These are phyloP conservation scores for Conticribra guillardii DNA, from an alignment of 108 stramenopile species.

Conservation along the genomic window DNA sequence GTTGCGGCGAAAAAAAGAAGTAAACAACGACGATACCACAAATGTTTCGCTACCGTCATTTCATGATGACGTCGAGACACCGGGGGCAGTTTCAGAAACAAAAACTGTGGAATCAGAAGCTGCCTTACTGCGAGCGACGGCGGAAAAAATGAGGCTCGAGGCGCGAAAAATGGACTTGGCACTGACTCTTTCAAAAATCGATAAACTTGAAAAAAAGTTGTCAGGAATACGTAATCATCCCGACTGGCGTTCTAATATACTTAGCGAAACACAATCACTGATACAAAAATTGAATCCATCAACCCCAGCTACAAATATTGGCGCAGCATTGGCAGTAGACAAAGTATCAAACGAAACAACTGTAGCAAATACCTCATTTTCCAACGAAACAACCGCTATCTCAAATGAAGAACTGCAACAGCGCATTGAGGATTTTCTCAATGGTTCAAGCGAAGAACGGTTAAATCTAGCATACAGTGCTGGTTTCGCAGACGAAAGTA, in stretches of 20 bases:
- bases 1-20: too few species aligned
- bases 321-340: neutral
- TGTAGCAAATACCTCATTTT: too few species aligned
- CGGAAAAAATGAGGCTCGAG: slow-evolving; percentile 35
- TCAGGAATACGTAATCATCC: neutral
- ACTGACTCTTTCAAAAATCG: slow-evolving; percentile 39
- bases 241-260: neutral
- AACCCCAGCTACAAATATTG: neutral
- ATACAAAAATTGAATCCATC: neutral
- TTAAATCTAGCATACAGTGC: too few species aligned
- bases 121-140: slow-evolving; percentile 24
- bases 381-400: too few species aligned
- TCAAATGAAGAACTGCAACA: too few species aligned
- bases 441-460: too few species aligned
- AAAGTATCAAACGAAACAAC: neutral
- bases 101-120: slow-evolving; percentile 21
- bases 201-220: slow-evolving; percentile 32
- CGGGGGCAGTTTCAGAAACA: neutral
- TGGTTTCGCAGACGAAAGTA: too few species aligned
- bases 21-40: too few species aligned
- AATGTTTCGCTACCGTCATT: too few species aligned
- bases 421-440: too few species aligned
- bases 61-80: too few species aligned
- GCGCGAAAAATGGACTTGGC: slow-evolving; percentile 35
- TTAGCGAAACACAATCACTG: slow-evolving; percentile 11